A percentile compares a stretch with the other conserved stretches of the same genome.
These are phyloP conservation scores for Narthecium ossifragum DNA, from an alignment of 106 monocot species.

Conservation along the genomic window DNA sequence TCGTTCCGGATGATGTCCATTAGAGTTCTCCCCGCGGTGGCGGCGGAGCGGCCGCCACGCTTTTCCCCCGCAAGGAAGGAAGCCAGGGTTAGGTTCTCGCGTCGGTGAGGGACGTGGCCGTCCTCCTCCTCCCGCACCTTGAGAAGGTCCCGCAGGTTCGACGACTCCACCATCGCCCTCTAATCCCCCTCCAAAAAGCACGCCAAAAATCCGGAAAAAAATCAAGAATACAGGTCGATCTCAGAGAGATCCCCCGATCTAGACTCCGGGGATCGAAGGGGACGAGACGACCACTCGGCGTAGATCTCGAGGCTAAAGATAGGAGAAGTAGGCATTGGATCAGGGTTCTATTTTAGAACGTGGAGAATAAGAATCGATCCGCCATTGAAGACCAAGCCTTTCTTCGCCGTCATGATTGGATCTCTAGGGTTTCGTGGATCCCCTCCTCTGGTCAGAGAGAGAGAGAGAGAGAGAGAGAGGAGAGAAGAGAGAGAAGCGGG, in stretches of 20 bases:
- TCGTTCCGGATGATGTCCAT: constrained; percentile 3
- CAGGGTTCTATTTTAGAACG: too few relatives aligned
- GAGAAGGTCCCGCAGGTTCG: neutral
- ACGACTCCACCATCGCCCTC: neutral
- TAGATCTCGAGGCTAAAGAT: neutral
- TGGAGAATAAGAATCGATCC: too few relatives aligned
- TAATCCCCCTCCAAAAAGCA: neutral
- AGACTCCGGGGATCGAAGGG: neutral
- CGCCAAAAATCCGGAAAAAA: neutral
- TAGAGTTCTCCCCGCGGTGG: neutral
- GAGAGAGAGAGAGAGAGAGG: too few relatives aligned
- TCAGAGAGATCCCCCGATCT: neutral
- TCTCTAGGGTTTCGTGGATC: too few relatives aligned
- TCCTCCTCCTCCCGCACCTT: neutral
- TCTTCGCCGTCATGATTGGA: too few relatives aligned
- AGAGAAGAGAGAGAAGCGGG: too few relatives aligned
- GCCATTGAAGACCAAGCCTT: neutral
- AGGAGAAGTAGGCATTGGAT: too few relatives aligned
- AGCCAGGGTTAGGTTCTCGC: too few relatives aligned
- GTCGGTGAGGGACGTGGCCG: neutral
- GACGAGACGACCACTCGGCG: too few relatives aligned
- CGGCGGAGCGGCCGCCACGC: neutral
- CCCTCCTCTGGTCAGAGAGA: too few relatives aligned
- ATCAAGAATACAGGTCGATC: neutral
- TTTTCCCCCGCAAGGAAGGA: too few relatives aligned